Evolutionary conservation across 345 rosid species (phyloP).

Genomic region (Gynandropsis gynandra): DNA sequence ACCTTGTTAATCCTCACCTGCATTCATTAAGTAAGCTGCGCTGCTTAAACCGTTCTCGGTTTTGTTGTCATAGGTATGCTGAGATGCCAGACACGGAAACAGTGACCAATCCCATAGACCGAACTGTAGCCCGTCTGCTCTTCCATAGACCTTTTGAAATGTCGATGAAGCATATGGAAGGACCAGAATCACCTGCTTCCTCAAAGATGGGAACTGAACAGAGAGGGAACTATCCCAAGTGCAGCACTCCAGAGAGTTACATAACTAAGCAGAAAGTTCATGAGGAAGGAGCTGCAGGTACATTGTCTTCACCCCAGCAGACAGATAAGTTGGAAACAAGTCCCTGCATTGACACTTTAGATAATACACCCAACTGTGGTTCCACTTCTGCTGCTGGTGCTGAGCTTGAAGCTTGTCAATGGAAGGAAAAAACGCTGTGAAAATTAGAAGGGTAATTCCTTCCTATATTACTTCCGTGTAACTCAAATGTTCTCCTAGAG

Average conservation of each 20-base stretch:
- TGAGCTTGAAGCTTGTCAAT: conserved; percentile 28
- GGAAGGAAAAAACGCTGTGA: conserved; percentile 22
- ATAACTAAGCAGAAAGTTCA: conserved; percentile 27
- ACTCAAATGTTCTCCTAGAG: not conserved
- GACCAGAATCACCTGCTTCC: conserved; percentile 53
- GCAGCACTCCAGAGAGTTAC: conserved; percentile 23
- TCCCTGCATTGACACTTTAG: conserved; percentile 24
- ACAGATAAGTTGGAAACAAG: conserved; percentile 18
- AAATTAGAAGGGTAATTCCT: conserved; percentile 33
- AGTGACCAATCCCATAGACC: conserved; percentile 82
- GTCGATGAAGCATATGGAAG: conserved; percentile 39
- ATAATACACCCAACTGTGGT: conserved; percentile 35
- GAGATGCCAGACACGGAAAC: conserved; percentile 61
- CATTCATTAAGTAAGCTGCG: not conserved
- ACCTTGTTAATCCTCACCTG: not conserved
- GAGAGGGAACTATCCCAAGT: conserved; percentile 22
- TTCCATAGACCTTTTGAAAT: conserved; percentile 61
- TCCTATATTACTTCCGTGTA: conserved; percentile 25
- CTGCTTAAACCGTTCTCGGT: conserved; percentile 11
- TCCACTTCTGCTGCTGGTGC: conserved; percentile 32
- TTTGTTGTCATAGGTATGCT: conserved; percentile 33
- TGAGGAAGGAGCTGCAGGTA: conserved; percentile 30
- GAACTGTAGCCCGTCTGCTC: conserved; percentile 82
- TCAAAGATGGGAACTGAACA: conserved; percentile 35
- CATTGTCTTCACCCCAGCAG: conserved; percentile 17